Evolutionary conservation across 1,139 yeast genomes (phyloP), one percentile per base, ranked within the genome.

Genomic region (Geotrichum bryndzae): DNA sequence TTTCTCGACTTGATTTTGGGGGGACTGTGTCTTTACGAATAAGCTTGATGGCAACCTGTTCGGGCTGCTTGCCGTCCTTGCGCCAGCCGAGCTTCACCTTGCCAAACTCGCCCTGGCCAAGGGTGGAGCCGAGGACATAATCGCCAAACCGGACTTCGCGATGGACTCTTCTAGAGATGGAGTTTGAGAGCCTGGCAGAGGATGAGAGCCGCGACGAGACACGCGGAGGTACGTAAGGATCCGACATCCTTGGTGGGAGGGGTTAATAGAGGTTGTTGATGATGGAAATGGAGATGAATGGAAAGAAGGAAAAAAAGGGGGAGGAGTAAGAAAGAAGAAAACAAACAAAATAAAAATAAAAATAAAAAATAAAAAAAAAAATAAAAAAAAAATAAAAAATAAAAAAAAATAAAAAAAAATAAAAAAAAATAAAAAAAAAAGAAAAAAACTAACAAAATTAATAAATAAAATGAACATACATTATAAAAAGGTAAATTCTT

Each of bases 61-160:
- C 63, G 10, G 65, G 63, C 35, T 46, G 56, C 29, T 61, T 61
- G 51, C 61, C 62, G 22, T 60, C 88, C 73, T 87, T 87, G 45
- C 96, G 80, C 97, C 97, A 92, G 23, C 97, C 98, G n/a, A 94
- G 80, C 74, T 92, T 94, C 65, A 94, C 99, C 75, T 92, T 92
- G 63, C 98, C 99, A 74, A 94, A 94, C 73, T 94, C 98, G 53
- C 99, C 99, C 76, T 92, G 97, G 51, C 99, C 99, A n/a, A 94
- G 78, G 1, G 98, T 92, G 25, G 96, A 87, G 3, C 98, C 98
- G 6, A 94, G 80, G 46, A 89, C 83, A 71, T 92, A 94, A 46
- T 89, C 85, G 46, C 98, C 98, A 72, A 94, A 91, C 54, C 92
- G 80, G 54, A 71, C 67, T 59, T 74, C 75, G 29, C 75, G 73